Evolutionary conservation across 805 yeast species (phyloP).

Genomic region (Jamesozyma hellenica): DNA sequence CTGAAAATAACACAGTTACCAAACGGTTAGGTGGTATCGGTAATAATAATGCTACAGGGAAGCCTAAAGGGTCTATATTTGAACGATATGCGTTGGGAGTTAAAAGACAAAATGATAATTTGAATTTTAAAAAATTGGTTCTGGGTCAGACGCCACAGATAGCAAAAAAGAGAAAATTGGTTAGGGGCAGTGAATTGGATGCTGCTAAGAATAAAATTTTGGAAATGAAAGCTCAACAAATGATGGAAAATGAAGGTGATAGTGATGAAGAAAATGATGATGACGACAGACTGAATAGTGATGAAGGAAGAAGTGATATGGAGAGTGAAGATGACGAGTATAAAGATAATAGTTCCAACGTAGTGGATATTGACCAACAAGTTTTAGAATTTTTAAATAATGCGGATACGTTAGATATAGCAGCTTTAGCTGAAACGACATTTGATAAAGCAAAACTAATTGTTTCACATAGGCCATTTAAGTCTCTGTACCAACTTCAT

Average conservation of each 20-base stretch:
- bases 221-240: conserved; percentile 16
- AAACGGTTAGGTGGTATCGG: conserved; percentile 3
- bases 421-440: conserved; percentile 67
- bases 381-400: conserved; percentile 69
- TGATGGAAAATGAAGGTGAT: conserved; percentile 14
- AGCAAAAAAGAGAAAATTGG: conserved; percentile 31
- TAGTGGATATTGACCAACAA: conserved; percentile 46
- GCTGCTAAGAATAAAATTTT: conserved; percentile 23
- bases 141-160: not conserved
- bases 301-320: conserved; percentile 16
- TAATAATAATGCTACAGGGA: conserved; percentile 13
- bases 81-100: conserved; percentile 29
- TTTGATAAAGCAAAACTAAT: conserved; percentile 56
- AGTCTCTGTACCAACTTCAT: conserved; percentile 47
- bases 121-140: conserved; percentile 2
- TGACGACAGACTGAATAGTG: conserved; percentile 17
- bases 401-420: conserved; percentile 63
- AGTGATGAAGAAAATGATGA: conserved; percentile 12
- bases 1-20: not conserved
- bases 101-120: conserved; percentile 4
- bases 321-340: conserved; percentile 22
- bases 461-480: conserved; percentile 62
- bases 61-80: conserved; percentile 30
- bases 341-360: conserved; percentile 17
- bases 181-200: conserved; percentile 32